These are phyloP conservation scores for Pisolithus thermaeus DNA, from an alignment of 1,284 basidiomycete genomes.

Conservation along the genomic window DNA sequence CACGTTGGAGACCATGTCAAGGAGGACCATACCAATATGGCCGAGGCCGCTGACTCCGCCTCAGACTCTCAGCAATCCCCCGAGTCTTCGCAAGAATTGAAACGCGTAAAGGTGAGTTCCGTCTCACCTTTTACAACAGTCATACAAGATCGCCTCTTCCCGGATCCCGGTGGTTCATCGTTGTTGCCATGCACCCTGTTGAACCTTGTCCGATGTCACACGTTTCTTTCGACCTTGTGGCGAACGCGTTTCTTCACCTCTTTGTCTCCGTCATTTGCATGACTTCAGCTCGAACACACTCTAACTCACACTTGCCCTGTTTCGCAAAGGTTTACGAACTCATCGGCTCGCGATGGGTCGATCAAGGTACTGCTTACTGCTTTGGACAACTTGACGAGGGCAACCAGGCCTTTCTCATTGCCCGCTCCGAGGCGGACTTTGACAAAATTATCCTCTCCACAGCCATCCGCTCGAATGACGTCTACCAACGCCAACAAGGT, in stretches of 20 bases:
- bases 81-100: constrained; percentile 32
- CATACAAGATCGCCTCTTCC: constrained; percentile 12
- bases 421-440: constrained; percentile 72
- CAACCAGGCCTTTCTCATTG: constrained; percentile 78
- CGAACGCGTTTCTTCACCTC: constrained; percentile 13
- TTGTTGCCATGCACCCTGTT: constrained; percentile 23
- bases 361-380: constrained; percentile 92
- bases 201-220: constrained; percentile 5
- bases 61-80: constrained; percentile 31
- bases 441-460: constrained; percentile 69
- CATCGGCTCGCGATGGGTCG: constrained; percentile 82
- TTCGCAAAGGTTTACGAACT: constrained; percentile 82
- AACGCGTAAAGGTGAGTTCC: constrained; percentile 37
- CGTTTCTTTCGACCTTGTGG: constrained; percentile 14
- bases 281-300: constrained; percentile 27
- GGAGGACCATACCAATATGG: constrained; percentile 28
- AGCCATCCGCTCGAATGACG: constrained; percentile 74
- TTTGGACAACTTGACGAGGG: constrained; percentile 79
- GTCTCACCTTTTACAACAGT: constrained; percentile 17
- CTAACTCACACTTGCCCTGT: constrained; percentile 24
- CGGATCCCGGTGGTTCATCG: constrained; percentile 12
- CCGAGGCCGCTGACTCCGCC: constrained; percentile 32
- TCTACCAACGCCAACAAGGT: constrained; percentile 93
- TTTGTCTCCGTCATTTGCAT: constrained; percentile 24
- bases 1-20: constrained; percentile 24